Percentiles rank a stretch among this genome's conserved stretches.
Evolutionary conservation across 805 yeast genomes (phyloP).

Genomic region (Danielia reshetovae): DNA sequence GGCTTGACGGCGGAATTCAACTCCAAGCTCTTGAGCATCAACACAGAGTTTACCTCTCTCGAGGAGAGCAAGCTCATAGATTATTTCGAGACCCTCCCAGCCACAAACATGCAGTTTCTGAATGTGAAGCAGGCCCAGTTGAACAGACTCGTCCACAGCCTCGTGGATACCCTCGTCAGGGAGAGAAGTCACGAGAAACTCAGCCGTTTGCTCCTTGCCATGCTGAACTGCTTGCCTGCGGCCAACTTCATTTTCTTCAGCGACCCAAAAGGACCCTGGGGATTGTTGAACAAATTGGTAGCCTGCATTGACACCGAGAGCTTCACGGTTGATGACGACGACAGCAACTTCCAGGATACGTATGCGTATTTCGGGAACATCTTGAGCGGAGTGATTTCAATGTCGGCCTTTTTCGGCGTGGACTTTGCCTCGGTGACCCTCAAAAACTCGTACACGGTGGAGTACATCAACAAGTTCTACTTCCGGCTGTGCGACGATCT

Average conservation of each 20-base stretch:
- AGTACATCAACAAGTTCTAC: constrained; percentile 31
- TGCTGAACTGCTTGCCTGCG: constrained; percentile 11
- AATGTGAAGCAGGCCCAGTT: constrained; percentile 16
- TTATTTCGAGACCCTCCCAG: constrained; percentile 20
- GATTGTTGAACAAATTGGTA: constrained; percentile 20
- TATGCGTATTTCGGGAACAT: constrained; percentile 68
- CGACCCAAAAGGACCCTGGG: constrained; percentile 13
- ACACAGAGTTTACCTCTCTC: constrained; percentile 37
- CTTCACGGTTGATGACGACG: constrained; percentile 44
- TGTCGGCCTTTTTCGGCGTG: constrained; percentile 23
- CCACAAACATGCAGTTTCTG: constrained; percentile 12
- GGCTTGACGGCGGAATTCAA: constrained; percentile 18
- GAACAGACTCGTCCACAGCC: constrained; percentile 15
- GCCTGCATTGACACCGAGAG: constrained; percentile 15
- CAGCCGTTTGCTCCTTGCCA: constrained; percentile 19
- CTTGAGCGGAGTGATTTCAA: constrained; percentile 29
- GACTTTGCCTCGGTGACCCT: constrained; percentile 22
- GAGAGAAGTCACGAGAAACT: constrained; percentile 23
- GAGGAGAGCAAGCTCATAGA: constrained; percentile 37
- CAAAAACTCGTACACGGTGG: constrained; percentile 28
- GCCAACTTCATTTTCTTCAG: constrained; percentile 14
- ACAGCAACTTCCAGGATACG: constrained; percentile 58
- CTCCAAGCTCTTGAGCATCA: constrained; percentile 29
- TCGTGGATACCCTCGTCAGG: constrained; percentile 8
- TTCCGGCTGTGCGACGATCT: constrained; percentile 29